Conservation (phyloP, 441 rosid genomes). For the Pelargonium fulgidum region DNA sequence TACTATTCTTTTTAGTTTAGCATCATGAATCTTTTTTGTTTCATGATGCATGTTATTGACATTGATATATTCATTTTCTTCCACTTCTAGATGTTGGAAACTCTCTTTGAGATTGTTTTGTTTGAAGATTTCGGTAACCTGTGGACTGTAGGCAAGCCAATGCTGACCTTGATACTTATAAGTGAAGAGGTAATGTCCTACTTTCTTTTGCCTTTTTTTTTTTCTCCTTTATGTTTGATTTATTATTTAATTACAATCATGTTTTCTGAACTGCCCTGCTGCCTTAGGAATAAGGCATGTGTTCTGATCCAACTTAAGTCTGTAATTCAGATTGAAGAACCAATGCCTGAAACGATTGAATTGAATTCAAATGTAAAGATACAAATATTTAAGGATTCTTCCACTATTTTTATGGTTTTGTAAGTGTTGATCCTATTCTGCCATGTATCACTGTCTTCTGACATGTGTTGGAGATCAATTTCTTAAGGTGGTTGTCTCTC, state of each 20-base stretch:
- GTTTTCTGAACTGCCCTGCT: neutral
- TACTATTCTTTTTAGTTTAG: neutral
- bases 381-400: too few relatives aligned
- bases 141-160: conserved; percentile 99
- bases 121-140: conserved; percentile 97
- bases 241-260: neutral
- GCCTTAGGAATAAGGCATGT: neutral
- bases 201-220: neutral
- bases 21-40: neutral
- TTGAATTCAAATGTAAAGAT: too few relatives aligned
- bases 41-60: neutral
- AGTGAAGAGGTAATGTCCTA: conserved; percentile 64
- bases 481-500: too few relatives aligned
- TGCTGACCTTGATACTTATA: conserved; percentile 87
- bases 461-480: too few relatives aligned
- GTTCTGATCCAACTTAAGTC: neutral
- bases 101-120: conserved; percentile 85
- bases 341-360: too few relatives aligned
- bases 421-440: too few relatives aligned
- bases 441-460: too few relatives aligned
- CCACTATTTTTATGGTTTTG: too few relatives aligned
- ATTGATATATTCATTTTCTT: conserved; percentile 15
- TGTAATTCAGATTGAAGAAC: neutral
- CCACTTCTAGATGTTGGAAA: conserved; percentile 68
- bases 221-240: neutral